Percentiles rank a stretch among this genome's conserved stretches.
These are phyloP conservation scores for Westerdykella sp. DNA, from an alignment of 2,329 filamentous ascomycete genomes.

Conservation along the genomic window DNA sequence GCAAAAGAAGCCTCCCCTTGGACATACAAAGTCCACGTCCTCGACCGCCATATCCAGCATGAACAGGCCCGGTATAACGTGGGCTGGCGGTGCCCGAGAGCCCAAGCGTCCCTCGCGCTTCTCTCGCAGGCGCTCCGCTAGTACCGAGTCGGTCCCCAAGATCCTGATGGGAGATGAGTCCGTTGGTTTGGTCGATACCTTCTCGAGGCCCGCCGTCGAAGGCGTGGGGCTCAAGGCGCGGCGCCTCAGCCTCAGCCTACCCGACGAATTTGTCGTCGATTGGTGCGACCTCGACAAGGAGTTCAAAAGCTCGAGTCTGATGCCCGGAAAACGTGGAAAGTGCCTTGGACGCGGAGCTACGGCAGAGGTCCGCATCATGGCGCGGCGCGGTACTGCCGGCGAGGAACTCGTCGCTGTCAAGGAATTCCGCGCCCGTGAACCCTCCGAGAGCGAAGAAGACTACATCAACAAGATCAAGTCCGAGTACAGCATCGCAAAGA, in stretches of 20 bases:
- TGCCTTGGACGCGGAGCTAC: conserved; percentile 76
- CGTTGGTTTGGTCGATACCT: conserved; percentile 30
- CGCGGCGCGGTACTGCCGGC: conserved; percentile 55
- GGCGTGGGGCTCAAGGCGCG: conserved; percentile 73
- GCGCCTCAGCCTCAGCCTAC: conserved; percentile 67
- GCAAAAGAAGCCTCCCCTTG: conserved; percentile 10
- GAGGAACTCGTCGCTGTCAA: conserved; percentile 80
- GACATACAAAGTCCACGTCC: conserved; percentile 20
- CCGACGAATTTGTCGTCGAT: conserved; percentile 68
- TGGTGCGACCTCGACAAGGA: conserved; percentile 62
- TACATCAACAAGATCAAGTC: conserved; percentile 88
- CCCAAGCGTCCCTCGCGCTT: conserved; percentile 18
- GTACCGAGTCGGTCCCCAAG: conserved; percentile 30
- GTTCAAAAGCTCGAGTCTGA: conserved; percentile 59
- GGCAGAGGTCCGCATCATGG: conserved; percentile 76
- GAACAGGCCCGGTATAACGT: conserved; percentile 25
- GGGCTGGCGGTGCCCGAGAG: conserved; percentile 19
- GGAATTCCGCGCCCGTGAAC: conserved; percentile 70
- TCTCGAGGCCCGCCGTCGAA: conserved; percentile 49
- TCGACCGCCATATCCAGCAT: conserved; percentile 27
- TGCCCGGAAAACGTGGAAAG: conserved; percentile 67
- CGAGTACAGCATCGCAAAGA: conserved; percentile 82
- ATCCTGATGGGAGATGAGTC: conserved; percentile 18
- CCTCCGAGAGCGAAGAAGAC: conserved; percentile 62
- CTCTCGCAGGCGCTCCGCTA: conserved; percentile 31